phyloP scores from a whole-genome alignment of 139 green algal genomes.

The Chlorella sorokiniana region DNA sequence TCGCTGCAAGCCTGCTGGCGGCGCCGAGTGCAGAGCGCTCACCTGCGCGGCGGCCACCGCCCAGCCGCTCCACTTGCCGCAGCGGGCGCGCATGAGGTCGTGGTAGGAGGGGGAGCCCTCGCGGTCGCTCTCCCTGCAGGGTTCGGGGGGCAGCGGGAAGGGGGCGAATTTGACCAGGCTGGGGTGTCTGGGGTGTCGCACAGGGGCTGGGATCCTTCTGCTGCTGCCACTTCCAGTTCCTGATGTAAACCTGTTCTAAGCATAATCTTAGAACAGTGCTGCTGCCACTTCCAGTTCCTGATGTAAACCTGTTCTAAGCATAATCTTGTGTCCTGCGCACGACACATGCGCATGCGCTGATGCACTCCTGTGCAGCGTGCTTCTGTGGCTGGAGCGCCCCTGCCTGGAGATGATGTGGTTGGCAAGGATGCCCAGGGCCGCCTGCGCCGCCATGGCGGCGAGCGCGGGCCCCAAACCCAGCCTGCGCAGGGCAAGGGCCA shows the following conservation, averaged over 20 bases:
- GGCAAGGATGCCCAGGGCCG: background rate
- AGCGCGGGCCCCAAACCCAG: background rate
- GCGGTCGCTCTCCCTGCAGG: conserved; percentile 17
- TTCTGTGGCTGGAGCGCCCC: background rate
- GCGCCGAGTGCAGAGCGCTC: background rate
- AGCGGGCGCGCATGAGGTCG: conserved; percentile 21
- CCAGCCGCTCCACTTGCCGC: conserved; percentile 21
- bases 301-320: too few species aligned
- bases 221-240: background rate
- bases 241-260: too few species aligned
- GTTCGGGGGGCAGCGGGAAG: background rate
- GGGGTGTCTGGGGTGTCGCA: too few species aligned
- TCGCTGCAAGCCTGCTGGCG: background rate
- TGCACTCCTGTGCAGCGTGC: background rate
- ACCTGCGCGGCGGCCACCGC: conserved; percentile 20
- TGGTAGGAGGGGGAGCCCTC: conserved; percentile 1
- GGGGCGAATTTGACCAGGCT: background rate
- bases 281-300: too few species aligned
- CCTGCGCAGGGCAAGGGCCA: conserved; percentile 10
- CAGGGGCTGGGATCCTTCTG: background rate
- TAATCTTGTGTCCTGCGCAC: too few species aligned
- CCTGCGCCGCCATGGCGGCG: conserved; percentile 1
- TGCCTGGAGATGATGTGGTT: conserved; percentile 24
- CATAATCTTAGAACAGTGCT: too few species aligned
- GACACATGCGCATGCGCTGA: too few species aligned